Evolutionary conservation across 1,284 basidiomycete species (phyloP), one percentile per base, ranked within the genome.

Genomic region (Sanghuangporus baumii): DNA sequence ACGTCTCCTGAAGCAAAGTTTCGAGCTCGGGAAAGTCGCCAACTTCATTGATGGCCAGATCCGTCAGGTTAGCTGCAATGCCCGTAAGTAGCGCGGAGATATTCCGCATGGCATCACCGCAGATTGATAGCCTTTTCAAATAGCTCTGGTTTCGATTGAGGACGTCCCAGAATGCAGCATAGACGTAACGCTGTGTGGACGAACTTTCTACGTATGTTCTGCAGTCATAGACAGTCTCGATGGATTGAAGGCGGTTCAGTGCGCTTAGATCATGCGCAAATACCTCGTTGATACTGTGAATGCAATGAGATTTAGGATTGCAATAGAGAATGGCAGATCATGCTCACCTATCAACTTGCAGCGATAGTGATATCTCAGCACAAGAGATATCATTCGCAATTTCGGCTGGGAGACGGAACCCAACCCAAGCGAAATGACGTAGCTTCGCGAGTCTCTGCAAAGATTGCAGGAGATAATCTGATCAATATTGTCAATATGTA

Each of bases 1-100:
- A 23, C 16, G 59, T 50, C 14, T 52, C 48, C n/a, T 40, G 46
- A n/a, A 60, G 46, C 48, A 60, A 60, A 3, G 54, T 31, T 36
- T 52, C 36, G 6, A 60, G 59, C 7, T 47, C 59, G 16, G 11
- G 23, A 36, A 46, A 60, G 16, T 37, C 23, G 5, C 20, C 23
- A 6, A 47, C 50, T 18, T 54, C 48, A 37, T 18, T 41, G 16
- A 60, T 3, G 23, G 38, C 31, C 20, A 60, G 47, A 18, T 60
- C 50, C 9, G 59, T 60, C 3, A 60, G 50, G 16, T 12, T 34
- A 18, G 9, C 36, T 6, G 59, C 47, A 9, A 54, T 14, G 47
- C 47, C 46, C 16, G 54, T n/a, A 16, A 60, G 47, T 12, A n/a
- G 16, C 7, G 36, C 11, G 8, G 18, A 18, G 12, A 34, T 54